Conservation (phyloP, 2,329 filamentous ascomycete species). For the Verticillium dahliae region DNA sequence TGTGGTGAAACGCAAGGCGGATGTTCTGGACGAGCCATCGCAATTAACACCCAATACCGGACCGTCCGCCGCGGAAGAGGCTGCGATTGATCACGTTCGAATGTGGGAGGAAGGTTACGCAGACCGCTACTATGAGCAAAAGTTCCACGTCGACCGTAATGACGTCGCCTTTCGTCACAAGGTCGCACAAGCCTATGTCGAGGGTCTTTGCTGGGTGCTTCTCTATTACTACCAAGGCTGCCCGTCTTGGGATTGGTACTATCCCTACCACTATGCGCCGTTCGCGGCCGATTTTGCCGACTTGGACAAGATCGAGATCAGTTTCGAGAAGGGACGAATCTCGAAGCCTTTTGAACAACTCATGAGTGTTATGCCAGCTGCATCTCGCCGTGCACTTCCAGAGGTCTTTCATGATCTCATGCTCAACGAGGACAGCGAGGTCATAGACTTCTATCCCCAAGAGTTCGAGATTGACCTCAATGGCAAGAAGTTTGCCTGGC, state of each 20-base stretch:
- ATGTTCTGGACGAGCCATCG: conserved; percentile 50
- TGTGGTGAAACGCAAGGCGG: conserved; percentile 70
- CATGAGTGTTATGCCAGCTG: conserved; percentile 94
- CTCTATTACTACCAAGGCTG: conserved; percentile 98
- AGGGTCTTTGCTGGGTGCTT: conserved; percentile 92
- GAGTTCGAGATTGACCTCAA: conserved; percentile 92
- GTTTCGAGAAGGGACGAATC: conserved; percentile 76
- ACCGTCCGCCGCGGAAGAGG: conserved; percentile 49
- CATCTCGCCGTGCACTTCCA: conserved; percentile 86
- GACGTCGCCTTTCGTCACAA: conserved; percentile 82
- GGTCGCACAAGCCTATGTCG: conserved; percentile 86
- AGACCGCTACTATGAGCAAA: conserved; percentile 94
- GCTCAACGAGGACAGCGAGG: conserved; percentile 79
- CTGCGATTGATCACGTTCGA: conserved; percentile 72
- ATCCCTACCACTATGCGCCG: conserved; percentile 95
- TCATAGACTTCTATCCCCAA: conserved; percentile 95
- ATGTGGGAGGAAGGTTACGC: conserved; percentile 95
- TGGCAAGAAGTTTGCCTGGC: conserved; percentile 98
- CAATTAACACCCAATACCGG: conserved; percentile 14
- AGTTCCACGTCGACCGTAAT: conserved; percentile 77
- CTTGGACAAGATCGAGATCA: conserved; percentile 69
- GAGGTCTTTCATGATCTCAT: conserved; percentile 85
- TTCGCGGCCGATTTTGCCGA: conserved; percentile 94
- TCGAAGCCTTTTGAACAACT: conserved; percentile 94
- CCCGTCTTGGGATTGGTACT: conserved; percentile 98